Percentiles rank a stretch among this genome's conserved stretches.
These are phyloP conservation scores for Corinectria fuckeliana DNA, from an alignment of 2,329 filamentous ascomycete species.

Conservation along the genomic window DNA sequence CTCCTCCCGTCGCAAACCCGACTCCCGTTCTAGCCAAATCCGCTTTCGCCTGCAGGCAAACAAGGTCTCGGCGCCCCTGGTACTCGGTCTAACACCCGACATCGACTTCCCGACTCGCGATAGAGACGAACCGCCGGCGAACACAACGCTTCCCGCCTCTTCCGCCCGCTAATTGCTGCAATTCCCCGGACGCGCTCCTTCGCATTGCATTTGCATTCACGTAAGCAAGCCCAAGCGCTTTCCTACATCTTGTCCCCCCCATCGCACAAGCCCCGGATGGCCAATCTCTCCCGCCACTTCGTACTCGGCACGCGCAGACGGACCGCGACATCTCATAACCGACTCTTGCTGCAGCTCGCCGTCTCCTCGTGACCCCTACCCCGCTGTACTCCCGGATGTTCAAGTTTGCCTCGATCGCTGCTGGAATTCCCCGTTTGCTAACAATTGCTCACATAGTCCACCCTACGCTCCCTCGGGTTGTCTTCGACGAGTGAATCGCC, in stretches of 20 bases:
- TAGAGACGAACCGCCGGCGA: slow-evolving; percentile 6
- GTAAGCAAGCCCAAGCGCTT: slow-evolving; percentile 32
- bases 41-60: slow-evolving; percentile 20
- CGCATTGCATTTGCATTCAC: slow-evolving; percentile 31
- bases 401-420: slow-evolving; percentile 13
- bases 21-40: slow-evolving; percentile 9
- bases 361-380: slow-evolving; percentile 32
- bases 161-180: slow-evolving; percentile 14
- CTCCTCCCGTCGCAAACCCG: slow-evolving; percentile 1
- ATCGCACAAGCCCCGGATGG: slow-evolving; percentile 4
- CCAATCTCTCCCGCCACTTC: slow-evolving; percentile 12
- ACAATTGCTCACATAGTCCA: slow-evolving; percentile 14
- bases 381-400: slow-evolving; percentile 17
- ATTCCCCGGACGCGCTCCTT: slow-evolving; percentile 13
- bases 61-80: slow-evolving; percentile 22
- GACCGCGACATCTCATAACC: slow-evolving; percentile 30
- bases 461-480: slow-evolving; percentile 2
- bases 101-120: slow-evolving; percentile 8
- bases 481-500: neutral
- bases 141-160: slow-evolving; percentile 10
- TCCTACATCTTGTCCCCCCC: slow-evolving; percentile 12
- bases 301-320: slow-evolving; percentile 28
- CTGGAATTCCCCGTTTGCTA: slow-evolving; percentile 17
- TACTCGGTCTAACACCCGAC: slow-evolving; percentile 12
- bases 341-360: slow-evolving; percentile 37